A percentile compares a stretch with the other conserved stretches of the same genome.
phyloP scores from a whole-genome alignment of 1,139 yeast genomes.

The Martiniozyma asiatica region DNA sequence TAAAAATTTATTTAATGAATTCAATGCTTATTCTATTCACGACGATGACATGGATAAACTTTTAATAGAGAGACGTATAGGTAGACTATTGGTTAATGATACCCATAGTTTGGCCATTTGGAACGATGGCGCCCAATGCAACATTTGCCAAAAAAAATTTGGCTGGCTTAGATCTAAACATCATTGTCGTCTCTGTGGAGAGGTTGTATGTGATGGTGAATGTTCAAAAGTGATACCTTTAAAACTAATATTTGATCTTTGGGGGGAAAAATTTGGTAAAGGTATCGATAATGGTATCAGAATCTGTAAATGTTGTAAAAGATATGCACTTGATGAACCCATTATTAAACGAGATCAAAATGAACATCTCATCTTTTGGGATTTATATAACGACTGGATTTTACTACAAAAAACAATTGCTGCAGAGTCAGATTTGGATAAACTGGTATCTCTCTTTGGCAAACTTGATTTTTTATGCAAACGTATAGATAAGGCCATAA shows the following conservation, averaged over 20 bases:
- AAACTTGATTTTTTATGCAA: conserved; percentile 6
- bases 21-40: too few species aligned
- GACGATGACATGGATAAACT: too few species aligned
- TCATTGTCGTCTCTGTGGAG: conserved; percentile 58
- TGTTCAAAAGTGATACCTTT: conserved; percentile 72
- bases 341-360: conserved; percentile 36
- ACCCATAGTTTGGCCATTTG: too few species aligned
- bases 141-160: conserved; percentile 50
- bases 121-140: too few species aligned
- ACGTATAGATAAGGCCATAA: conserved; percentile 7
- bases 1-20: too few species aligned
- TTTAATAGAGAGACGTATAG: too few species aligned
- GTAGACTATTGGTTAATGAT: too few species aligned
- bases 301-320: conserved; percentile 60
- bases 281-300: conserved; percentile 25
- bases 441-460: too few species aligned
- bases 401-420: conserved; percentile 27
- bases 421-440: conserved; percentile 1
- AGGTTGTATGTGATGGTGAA: conserved; percentile 63
- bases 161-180: conserved; percentile 46
- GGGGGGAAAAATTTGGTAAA: background rate
- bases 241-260: conserved; percentile 24
- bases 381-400: conserved; percentile 25
- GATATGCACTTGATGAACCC: conserved; percentile 44
- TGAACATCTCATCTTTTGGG: too few species aligned